phyloP scores from a whole-genome alignment of 352 stramenopile species.

The Pythium biforme region DNA sequence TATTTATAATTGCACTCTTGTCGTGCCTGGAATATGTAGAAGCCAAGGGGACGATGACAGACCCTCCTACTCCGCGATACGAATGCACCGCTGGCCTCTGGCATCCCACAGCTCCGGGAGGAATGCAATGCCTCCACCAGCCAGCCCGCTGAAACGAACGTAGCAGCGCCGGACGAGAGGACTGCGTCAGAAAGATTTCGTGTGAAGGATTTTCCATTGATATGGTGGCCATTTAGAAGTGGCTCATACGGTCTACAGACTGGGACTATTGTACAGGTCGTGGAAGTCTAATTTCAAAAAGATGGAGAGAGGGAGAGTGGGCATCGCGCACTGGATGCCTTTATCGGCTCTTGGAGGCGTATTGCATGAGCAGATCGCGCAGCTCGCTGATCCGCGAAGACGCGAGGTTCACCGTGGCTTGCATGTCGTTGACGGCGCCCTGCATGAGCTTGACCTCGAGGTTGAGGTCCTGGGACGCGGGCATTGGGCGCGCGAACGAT shows the following conservation, averaged over 20 bases:
- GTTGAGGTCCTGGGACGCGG: slow-evolving; percentile 21
- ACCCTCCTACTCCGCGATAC: too few species aligned
- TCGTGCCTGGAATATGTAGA: too few species aligned
- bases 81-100: too few species aligned
- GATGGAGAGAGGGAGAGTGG: background rate
- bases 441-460: slow-evolving; percentile 31
- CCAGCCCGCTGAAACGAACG: too few species aligned
- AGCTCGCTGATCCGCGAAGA: slow-evolving; percentile 20
- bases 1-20: too few species aligned
- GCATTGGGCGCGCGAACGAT: background rate
- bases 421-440: slow-evolving; percentile 25
- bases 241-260: slow-evolving; percentile 2
- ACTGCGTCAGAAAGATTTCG: background rate
- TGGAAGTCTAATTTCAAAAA: slow-evolving; percentile 7
- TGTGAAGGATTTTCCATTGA: background rate
- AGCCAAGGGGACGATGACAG: too few species aligned
- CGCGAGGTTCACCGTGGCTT: slow-evolving; percentile 18
- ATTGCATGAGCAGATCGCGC: slow-evolving; percentile 19
- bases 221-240: background rate
- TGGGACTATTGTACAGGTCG: background rate
- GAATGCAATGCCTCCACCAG: too few species aligned
- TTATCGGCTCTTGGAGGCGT: slow-evolving; percentile 21
- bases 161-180: too few species aligned
- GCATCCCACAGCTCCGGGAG: too few species aligned
- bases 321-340: too few species aligned